Evolutionary conservation across 2,329 filamentous ascomycete genomes (phyloP).

Genomic region (Conoideocrella luteorostrata): DNA sequence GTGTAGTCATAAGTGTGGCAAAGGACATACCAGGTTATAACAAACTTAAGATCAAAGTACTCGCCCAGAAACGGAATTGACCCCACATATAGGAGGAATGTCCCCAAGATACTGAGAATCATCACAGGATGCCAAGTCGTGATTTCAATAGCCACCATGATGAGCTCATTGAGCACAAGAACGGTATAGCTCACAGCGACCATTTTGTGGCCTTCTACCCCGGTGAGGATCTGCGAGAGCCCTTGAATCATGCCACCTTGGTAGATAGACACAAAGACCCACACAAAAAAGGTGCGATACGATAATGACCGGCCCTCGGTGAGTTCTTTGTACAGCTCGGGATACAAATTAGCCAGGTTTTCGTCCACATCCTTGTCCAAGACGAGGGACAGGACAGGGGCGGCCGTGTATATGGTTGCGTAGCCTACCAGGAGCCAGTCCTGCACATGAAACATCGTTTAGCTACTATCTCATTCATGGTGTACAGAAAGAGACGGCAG

Average conservation of each 20-base stretch:
- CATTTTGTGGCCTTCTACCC: slow-evolving; percentile 68
- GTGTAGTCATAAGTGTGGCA: not conserved
- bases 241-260: slow-evolving; percentile 94
- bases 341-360: slow-evolving; percentile 86
- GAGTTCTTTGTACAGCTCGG: slow-evolving; percentile 96
- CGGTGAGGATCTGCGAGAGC: slow-evolving; percentile 80
- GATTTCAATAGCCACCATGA: slow-evolving; percentile 96
- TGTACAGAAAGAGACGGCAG: not conserved
- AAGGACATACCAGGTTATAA: slow-evolving; percentile 58
- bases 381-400: slow-evolving; percentile 86
- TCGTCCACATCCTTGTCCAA: slow-evolving; percentile 95
- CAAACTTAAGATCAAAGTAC: slow-evolving; percentile 83
- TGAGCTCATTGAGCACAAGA: slow-evolving; percentile 85
- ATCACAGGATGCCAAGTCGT: slow-evolving; percentile 96
- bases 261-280: slow-evolving; percentile 92
- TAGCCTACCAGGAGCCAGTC: slow-evolving; percentile 98
- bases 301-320: slow-evolving; percentile 79
- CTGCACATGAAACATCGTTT: slow-evolving; percentile 26
- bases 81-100: slow-evolving; percentile 71
- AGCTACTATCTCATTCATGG: slow-evolving; percentile 11
- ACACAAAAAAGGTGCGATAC: slow-evolving; percentile 93
- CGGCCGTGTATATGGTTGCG: slow-evolving; percentile 90
- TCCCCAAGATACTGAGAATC: slow-evolving; percentile 78
- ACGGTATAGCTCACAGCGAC: slow-evolving; percentile 89
- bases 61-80: slow-evolving; percentile 77